Conservation (phyloP, 1,139 yeast species). For the Yamadazyma dendronema region DNA sequence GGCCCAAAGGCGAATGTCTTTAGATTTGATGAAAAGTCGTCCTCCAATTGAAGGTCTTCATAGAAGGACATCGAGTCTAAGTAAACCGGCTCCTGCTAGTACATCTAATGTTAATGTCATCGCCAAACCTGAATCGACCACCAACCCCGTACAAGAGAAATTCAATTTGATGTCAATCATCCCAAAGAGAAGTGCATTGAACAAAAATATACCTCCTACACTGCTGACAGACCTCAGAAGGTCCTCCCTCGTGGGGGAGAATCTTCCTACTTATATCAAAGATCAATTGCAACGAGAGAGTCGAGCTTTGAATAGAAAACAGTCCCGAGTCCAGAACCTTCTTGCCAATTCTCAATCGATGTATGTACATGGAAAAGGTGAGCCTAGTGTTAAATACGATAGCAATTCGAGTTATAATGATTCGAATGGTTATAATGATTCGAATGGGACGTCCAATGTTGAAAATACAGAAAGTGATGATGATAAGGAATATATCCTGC, state of each 20-base stretch:
- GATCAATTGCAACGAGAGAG: conserved; percentile 23
- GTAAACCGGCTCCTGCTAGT: conserved; percentile 32
- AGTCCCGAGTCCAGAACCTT: conserved; percentile 34
- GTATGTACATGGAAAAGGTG: conserved; percentile 27
- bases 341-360: conserved; percentile 39
- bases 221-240: conserved; percentile 19
- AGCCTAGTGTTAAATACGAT: conserved; percentile 14
- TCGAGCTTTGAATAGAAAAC: conserved; percentile 12
- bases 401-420: background rate
- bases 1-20: conserved; percentile 28
- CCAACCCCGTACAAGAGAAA: conserved; percentile 2
- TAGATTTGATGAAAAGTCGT: conserved; percentile 28
- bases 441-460: conserved; percentile 5
- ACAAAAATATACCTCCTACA: background rate
- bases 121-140: conserved; percentile 26
- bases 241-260: conserved; percentile 38
- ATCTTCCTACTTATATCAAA: conserved; percentile 38
- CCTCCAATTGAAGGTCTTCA: conserved; percentile 9
- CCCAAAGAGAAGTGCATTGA: conserved; percentile 8
- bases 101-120: conserved; percentile 36
- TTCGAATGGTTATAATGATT: conserved; percentile 7
- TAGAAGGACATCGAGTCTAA: conserved; percentile 18
- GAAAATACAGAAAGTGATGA: conserved; percentile 24
- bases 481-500: conserved; percentile 44
- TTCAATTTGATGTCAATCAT: conserved; percentile 14